Percentiles rank a stretch among this genome's conserved stretches.
phyloP scores from a whole-genome alignment of 1,284 basidiomycete species.

The Omphalotus olearius region DNA sequence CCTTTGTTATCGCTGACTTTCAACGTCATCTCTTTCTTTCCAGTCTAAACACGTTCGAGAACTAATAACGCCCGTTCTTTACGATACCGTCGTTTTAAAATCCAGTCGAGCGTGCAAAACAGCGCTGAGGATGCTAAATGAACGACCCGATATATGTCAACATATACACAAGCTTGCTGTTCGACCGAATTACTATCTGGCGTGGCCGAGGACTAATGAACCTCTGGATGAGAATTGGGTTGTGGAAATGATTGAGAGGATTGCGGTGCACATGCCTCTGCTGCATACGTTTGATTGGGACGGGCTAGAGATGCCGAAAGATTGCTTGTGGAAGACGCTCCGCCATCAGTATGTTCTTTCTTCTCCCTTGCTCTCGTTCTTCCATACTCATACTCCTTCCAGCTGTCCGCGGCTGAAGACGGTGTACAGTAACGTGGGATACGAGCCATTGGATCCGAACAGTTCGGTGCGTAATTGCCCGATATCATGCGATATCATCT shows the following conservation, averaged over 20 bases:
- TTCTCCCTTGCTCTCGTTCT: not conserved
- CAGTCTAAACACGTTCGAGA: constrained; percentile 30
- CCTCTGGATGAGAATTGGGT: constrained; percentile 35
- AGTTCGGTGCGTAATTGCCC: constrained; percentile 22
- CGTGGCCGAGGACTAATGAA: constrained; percentile 39
- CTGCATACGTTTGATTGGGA: constrained; percentile 45
- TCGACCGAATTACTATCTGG: constrained; percentile 43
- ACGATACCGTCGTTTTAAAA: constrained; percentile 36
- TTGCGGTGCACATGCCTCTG: constrained; percentile 26
- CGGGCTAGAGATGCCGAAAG: constrained; percentile 38
- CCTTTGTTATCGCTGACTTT: constrained; percentile 13
- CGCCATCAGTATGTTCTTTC: constrained; percentile 27
- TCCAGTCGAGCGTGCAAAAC: constrained; percentile 33
- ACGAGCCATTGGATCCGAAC: constrained; percentile 25
- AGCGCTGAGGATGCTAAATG: constrained; percentile 30
- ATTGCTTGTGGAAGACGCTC: constrained; percentile 35
- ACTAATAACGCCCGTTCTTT: constrained; percentile 35
- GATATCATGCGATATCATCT: not conserved
- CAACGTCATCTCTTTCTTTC: not conserved
- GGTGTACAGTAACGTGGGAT: constrained; percentile 38
- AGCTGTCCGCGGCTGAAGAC: constrained; percentile 38
- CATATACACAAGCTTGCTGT: constrained; percentile 37
- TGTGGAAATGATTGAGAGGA: constrained; percentile 24
- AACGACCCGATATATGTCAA: constrained; percentile 29
- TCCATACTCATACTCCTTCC: not conserved